Base-by-base conservation (phyloP, 1,284 basidiomycete species). In the Trametes hirsuta region DNA sequence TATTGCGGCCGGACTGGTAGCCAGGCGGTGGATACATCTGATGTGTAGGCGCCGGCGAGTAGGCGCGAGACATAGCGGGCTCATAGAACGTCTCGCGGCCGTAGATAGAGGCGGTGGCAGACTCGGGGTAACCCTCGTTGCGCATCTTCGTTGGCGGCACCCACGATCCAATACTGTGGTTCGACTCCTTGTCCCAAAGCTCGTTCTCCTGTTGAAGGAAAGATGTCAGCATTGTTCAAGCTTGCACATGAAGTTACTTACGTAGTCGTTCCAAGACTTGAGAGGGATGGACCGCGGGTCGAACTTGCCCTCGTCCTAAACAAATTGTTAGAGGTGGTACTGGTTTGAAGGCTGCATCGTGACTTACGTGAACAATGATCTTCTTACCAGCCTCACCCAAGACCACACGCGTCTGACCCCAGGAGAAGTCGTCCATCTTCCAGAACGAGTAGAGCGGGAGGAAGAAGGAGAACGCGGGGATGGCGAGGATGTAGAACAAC, bases 351-450 rank as follows among this genome's bases (percentile, higher is more conserved):
- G 47, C 22, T 36, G n/a, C 3, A 45, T 2, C n/a, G 15, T 18
- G 0, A 81, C 89, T 66, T 73, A 94, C 93, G 75, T 98, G 97
- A 55, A 98, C 88, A 65, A 98, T 88, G 67, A 98, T 81, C 78
- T 95, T 96, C 83, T 97, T 96, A 34, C 96, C 97, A 59, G 89
- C 85, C 77, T 99, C 97, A 68, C 96, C 97, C 67, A 97, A 79
- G 36, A 99, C 96, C 63, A 96, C 75, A 86, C 93, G 93, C 21
- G 95, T 97, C 48, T 85, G 84, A 85, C 97, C 97, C 97, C 95
- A 97, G 3, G 94, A 96, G 85, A 98, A 98, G 77, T 97, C 95
- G 77, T 98, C 97, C 96, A 98, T 98, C 68, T 84, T 88, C 97
- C 96, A 99, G 88, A 98, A 98, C 1, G 97, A 97, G 76, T 98